Conservation (phyloP, 495 filamentous ascomycete genomes). For the Neurospora sp. region DNA sequence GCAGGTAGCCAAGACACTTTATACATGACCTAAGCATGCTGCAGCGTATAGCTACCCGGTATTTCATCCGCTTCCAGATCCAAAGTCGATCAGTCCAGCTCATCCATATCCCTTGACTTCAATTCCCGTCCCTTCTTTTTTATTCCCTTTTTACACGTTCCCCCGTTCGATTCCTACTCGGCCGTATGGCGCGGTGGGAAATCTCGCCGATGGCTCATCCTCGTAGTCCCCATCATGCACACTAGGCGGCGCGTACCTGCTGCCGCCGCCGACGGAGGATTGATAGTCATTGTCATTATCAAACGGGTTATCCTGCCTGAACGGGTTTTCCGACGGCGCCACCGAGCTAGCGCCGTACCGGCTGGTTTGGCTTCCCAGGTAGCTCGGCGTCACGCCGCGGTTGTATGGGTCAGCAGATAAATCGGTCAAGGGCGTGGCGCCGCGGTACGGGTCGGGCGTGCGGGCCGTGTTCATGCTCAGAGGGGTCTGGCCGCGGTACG, state of each 20-base stretch:
- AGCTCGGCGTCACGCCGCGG: constrained; percentile 12
- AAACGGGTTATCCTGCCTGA: constrained; percentile 34
- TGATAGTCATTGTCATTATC: constrained; percentile 30
- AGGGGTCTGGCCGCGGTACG: not conserved
- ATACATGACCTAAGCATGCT: not conserved
- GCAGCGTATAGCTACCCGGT: not conserved
- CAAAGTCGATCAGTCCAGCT: not conserved
- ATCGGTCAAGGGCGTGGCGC: not conserved
- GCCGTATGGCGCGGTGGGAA: constrained; percentile 36
- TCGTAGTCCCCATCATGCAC: constrained; percentile 30
- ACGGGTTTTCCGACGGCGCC: constrained; percentile 17
- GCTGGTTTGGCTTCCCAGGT: constrained; percentile 2
- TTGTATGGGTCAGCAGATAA: constrained; percentile 1
- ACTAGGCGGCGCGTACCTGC: constrained; percentile 27
- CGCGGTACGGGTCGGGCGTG: constrained; percentile 9
- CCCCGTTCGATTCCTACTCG: constrained; percentile 14
- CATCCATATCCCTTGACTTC: not conserved
- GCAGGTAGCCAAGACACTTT: not conserved
- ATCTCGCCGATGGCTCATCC: constrained; percentile 26
- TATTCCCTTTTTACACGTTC: not conserved
- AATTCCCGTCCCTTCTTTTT: not conserved
- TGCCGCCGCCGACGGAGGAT: constrained; percentile 8
- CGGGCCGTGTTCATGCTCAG: not conserved
- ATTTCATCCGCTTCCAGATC: not conserved
- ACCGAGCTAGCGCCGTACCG: constrained; percentile 5